Evolutionary conservation across 148 eudicot genomes (phyloP), one percentile per base, ranked within the genome.

Genomic region (Diospyros kaki): DNA sequence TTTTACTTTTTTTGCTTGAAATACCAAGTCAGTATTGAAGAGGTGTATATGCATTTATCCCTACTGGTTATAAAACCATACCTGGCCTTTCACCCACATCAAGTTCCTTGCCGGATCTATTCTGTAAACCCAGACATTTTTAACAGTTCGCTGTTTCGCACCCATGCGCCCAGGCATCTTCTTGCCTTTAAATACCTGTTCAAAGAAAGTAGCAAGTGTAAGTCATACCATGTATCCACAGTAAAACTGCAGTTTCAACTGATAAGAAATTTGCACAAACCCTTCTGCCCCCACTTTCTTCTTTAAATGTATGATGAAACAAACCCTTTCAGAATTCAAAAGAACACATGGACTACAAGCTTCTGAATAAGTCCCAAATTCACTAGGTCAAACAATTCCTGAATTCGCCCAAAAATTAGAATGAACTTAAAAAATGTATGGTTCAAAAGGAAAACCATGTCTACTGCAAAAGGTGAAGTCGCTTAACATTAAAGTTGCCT

Each of bases 111-210:
- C 78, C 51, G 98, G 98, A 43, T 90, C 94, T 78, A 95, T 84
- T 81, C 92, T 92, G 83, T 92, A 95, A 64, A 95, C 86, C 97
- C 98, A 95, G 18, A 89, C 93, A 77, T 89, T 95, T 76, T 95
- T 88, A 39, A 88, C 93, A 41, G 98, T 92, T 66, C 83, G 68
- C 71, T 90, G 96, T 72, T 77, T 77, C 69, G 86, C 93, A 74
- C 97, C 97, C 97, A 92, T 90, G 77, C 90, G 96, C 15, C 98
- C 97, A 72, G 97, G 91, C 98, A 95, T 92, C 88, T 92, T 89
- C 81, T 62, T 92, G 64, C 89, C 88, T 84, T 83, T 88, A 64
- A 89, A 84, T n/a, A 92, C 97, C 98, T 95, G 76, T 81, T 65
- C 66, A 73, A 42, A 77, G 14, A 77, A 69, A 61, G 17, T 12